These are phyloP conservation scores for Pterulicium gracile DNA, from an alignment of 1,284 basidiomycete genomes.

Conservation along the genomic window DNA sequence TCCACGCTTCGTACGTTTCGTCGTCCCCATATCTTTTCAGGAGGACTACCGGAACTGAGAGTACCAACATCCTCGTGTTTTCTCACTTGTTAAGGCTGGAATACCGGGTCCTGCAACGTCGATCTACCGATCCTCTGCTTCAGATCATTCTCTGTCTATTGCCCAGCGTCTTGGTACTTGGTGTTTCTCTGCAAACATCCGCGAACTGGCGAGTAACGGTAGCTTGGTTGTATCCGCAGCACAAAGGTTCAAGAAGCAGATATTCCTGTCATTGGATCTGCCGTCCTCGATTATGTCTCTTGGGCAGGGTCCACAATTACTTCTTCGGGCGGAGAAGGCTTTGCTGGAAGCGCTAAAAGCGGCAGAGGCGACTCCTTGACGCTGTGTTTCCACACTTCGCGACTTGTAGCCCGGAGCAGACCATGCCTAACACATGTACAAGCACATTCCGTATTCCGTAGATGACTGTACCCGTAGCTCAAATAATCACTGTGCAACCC, in stretches of 20 bases:
- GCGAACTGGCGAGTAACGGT: constrained; percentile 8
- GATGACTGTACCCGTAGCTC: too few species aligned
- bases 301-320: constrained; percentile 33
- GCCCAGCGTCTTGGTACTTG: constrained; percentile 67
- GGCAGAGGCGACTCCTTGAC: too few species aligned
- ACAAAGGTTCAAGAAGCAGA: constrained; percentile 48
- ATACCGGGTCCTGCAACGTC: constrained; percentile 46
- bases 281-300: constrained; percentile 30
- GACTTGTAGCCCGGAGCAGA: too few species aligned
- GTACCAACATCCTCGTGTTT: background rate
- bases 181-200: constrained; percentile 3
- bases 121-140: constrained; percentile 52
- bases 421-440: too few species aligned
- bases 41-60: background rate
- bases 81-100: constrained; percentile 19
- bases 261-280: constrained; percentile 63
- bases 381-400: too few species aligned
- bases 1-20: constrained; percentile 5
- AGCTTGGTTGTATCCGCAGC: constrained; percentile 26
- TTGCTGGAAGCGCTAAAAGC: constrained; percentile 37
- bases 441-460: too few species aligned
- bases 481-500: too few species aligned
- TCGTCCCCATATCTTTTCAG: background rate
- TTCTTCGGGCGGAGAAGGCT: constrained; percentile 47
- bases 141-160: constrained; percentile 63